Conservation (phyloP, 192 early-diverging fungal species). For the Gorgonomyces haynaldii region DNA sequence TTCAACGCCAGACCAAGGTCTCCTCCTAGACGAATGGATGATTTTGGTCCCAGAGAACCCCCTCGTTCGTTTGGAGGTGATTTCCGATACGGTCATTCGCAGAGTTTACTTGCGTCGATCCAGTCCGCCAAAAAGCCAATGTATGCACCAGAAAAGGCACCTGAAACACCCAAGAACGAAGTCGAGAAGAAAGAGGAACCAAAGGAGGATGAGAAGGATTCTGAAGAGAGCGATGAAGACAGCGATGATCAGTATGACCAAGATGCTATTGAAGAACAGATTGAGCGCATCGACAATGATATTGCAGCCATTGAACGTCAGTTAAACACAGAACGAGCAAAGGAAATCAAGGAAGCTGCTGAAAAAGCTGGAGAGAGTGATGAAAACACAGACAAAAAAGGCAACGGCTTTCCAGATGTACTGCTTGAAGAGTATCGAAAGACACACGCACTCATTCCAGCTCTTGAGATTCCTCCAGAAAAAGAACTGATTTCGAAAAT, state of each 20-base stretch:
- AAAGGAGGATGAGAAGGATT: conserved; percentile 7
- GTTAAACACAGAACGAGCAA: conserved; percentile 4
- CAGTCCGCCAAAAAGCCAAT: background rate
- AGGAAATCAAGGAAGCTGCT: background rate
- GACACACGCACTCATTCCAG: conserved; percentile 1
- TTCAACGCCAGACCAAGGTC: no score
- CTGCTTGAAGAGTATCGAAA: conserved; percentile 7
- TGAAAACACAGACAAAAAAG: background rate
- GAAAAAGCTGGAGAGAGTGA: conserved; percentile 7
- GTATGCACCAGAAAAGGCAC: conserved; percentile 2
- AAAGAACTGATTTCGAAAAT: conserved; percentile 1
- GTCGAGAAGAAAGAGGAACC: conserved; percentile 2
- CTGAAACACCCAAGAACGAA: background rate
- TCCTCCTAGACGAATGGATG: no score
- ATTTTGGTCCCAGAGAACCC: no score
- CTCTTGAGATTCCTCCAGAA: background rate
- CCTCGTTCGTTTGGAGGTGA: no score
- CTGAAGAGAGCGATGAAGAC: background rate
- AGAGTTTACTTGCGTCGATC: no score
- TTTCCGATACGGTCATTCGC: no score
- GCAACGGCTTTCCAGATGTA: background rate
- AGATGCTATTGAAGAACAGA: conserved; percentile 12
- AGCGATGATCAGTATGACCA: conserved; percentile 11
- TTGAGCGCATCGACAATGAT: conserved; percentile 10
- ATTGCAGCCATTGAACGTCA: conserved; percentile 3